Conservation (phyloP, 345 rosid species). For the Populus simonii region DNA sequence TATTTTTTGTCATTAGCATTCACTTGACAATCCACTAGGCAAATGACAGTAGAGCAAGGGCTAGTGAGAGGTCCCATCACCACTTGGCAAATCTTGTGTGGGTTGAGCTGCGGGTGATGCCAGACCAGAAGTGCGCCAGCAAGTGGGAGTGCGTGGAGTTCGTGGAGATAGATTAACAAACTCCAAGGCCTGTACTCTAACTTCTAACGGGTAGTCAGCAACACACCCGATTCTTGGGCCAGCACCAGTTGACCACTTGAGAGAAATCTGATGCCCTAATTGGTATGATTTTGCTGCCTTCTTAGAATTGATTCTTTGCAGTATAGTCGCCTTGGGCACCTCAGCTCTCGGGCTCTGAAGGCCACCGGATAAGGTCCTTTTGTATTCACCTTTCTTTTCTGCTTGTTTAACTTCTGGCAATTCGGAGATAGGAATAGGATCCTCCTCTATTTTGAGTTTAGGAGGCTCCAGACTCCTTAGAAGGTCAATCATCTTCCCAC, state of each 20-base stretch:
- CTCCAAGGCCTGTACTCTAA: constrained; percentile 79
- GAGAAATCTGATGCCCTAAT: constrained; percentile 70
- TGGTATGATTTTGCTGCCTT: constrained; percentile 58
- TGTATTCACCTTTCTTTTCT: constrained; percentile 34
- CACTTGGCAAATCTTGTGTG: not conserved
- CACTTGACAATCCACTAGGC: not conserved
- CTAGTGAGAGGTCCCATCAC: not conserved
- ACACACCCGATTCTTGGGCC: constrained; percentile 87
- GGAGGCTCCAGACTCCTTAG: constrained; percentile 11
- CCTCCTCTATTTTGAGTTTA: constrained; percentile 22
- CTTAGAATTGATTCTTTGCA: constrained; percentile 78
- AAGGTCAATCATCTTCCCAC: not conserved
- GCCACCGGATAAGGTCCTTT: constrained; percentile 78
- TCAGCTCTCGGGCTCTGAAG: constrained; percentile 67
- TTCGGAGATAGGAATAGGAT: constrained; percentile 9
- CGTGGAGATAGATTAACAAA: constrained; percentile 76
- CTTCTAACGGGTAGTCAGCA: constrained; percentile 76
- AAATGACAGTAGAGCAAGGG: not conserved
- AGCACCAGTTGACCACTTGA: constrained; percentile 79
- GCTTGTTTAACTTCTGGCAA: constrained; percentile 27
- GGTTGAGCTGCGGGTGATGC: constrained; percentile 24
- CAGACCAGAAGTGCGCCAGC: constrained; percentile 12
- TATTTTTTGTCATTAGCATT: not conserved
- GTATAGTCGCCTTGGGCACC: constrained; percentile 51
- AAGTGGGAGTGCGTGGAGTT: constrained; percentile 28